phyloP scores from a whole-genome alignment of 805 yeast genomes.

The Saccharomyces eubayanus region DNA sequence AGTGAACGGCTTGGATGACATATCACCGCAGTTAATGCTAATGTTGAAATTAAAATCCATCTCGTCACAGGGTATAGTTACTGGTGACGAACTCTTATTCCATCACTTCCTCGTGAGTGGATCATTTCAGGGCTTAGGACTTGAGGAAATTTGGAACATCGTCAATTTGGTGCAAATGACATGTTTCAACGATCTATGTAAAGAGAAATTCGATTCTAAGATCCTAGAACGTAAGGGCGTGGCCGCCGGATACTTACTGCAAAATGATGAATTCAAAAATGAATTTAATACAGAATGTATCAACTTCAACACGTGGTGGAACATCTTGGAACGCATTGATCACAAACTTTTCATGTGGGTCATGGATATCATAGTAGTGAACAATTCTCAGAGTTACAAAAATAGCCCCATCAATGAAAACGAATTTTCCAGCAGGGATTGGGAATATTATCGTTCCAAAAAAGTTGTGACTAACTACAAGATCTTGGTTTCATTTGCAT shows the following conservation, averaged over 20 bases:
- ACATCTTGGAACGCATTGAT: conserved; percentile 26
- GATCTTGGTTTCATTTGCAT: conserved; percentile 32
- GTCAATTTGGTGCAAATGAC: conserved; percentile 28
- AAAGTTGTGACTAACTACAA: conserved; percentile 35
- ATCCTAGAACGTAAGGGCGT: conserved; percentile 28
- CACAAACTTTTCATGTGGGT: conserved; percentile 30
- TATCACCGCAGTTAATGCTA: conserved; percentile 20
- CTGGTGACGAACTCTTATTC: conserved; percentile 32
- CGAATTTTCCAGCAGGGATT: conserved; percentile 13
- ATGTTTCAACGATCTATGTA: conserved; percentile 25
- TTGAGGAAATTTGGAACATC: conserved; percentile 27
- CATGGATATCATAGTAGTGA: conserved; percentile 26
- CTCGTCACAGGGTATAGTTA: conserved; percentile 30
- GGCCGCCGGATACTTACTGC: conserved; percentile 26
- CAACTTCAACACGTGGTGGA: conserved; percentile 29
- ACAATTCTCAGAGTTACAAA: conserved; percentile 32
- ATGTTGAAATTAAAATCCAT: conserved; percentile 32
- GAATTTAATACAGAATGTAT: conserved; percentile 27
- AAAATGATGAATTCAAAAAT: conserved; percentile 26
- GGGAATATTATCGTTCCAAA: conserved; percentile 30
- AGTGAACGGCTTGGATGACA: conserved; percentile 9
- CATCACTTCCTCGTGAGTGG: conserved; percentile 24
- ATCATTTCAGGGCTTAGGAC: conserved; percentile 8
- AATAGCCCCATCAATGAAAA: conserved; percentile 25
- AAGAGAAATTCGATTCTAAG: conserved; percentile 25